Evolutionary conservation across 306 rosid species (phyloP).

Genomic region (Trichosanthes truncata): DNA sequence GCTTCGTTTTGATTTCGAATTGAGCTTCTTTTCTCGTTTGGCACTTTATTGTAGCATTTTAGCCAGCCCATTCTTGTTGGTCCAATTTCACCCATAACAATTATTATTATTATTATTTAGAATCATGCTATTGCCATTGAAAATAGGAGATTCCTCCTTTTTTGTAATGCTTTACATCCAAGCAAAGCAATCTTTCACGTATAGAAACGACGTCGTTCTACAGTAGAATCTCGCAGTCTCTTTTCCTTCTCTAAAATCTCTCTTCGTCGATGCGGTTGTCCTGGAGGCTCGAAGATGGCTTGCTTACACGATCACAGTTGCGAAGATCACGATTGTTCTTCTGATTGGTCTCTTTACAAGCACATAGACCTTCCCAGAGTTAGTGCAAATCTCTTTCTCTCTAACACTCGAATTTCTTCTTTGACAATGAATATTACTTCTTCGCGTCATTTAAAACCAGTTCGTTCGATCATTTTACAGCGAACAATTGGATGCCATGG

Average conservation of each 20-base stretch:
- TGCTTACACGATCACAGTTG: slow-evolving; percentile 89
- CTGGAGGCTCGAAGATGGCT: slow-evolving; percentile 41
- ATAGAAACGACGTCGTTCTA: neutral
- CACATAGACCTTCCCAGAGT: slow-evolving; percentile 89
- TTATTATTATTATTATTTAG: no score
- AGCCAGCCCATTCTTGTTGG: no score
- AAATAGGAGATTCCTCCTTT: neutral
- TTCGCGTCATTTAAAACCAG: neutral
- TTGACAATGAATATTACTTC: neutral
- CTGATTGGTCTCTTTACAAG: slow-evolving; percentile 85
- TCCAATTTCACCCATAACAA: no score
- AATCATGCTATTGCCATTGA: no score
- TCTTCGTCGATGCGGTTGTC: neutral
- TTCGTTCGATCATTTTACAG: neutral
- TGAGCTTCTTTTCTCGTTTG: no score
- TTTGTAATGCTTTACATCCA: neutral
- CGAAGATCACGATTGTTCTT: slow-evolving; percentile 90
- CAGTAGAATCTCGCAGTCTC: neutral
- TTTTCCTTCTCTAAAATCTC: neutral
- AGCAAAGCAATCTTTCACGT: neutral
- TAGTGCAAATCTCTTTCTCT: neutral
- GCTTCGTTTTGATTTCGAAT: no score
- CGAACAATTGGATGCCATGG: neutral
- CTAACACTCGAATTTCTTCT: neutral
- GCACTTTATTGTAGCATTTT: no score